Evolutionary conservation across 768 basidiomycete species (phyloP), one percentile per base, ranked within the genome.

Genomic region (Termitomyces sp.): DNA sequence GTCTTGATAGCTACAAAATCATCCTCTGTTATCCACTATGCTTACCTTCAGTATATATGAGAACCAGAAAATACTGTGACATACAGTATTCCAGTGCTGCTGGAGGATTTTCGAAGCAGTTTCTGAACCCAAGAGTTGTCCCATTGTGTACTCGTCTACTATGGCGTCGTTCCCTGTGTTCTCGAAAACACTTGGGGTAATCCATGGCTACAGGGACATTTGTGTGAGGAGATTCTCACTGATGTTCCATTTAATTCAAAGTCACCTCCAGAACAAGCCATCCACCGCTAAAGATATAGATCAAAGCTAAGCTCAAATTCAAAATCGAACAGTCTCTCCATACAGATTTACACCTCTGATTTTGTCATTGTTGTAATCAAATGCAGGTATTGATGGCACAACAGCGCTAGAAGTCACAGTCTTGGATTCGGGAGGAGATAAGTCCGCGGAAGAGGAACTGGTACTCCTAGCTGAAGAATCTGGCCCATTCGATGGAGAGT

Each of bases 111-210:
- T 61, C 36, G 73, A 65, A 1, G 83, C 81, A 24, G 72, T 70
- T 34, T 75, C 68, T 18, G 65, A 55, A 62, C 83, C 77, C 54
- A 81, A 74, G 63, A 82, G 62, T 57, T 79, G 73, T 1, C 86
- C 84, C 18, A 87, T 75, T 0, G 85, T 88, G 60, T 74, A 86
- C 65, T 86, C 84, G 60, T 87, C 85, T 6, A 86, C 71, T 33
- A 87, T 77, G 39, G 70, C 71, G 34, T 72, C 69, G 60, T 86
- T 83, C 39, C 77, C 77, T 36, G 83, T 87, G 65, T 74, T 79
- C 59, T 84, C 76, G 59, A 90, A 90, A 12, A 90, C 74, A 63
- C 85, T 87, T 1, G 88, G 88, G 2, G 86, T 89, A 55, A 90
- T 90, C 88, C 88, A 90, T 33, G 87, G 87, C 84, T 88, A 57